Percentiles rank a stretch among this genome's conserved stretches.
Conservation (phyloP, 805 yeast species). For the Pichia californica region DNA sequence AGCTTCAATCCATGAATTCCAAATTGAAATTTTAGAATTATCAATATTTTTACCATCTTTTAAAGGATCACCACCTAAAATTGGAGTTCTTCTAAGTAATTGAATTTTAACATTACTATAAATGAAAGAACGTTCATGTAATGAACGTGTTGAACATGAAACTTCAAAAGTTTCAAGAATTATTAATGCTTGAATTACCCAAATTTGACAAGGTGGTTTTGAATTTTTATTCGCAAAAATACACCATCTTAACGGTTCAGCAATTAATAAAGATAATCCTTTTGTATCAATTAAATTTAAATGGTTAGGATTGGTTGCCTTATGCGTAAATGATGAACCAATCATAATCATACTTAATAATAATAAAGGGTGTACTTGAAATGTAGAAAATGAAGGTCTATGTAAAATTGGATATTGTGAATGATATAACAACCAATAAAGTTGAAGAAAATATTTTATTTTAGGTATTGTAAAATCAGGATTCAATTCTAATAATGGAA, state of each 20-base stretch:
- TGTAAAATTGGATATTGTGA: constrained; percentile 47
- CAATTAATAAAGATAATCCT: constrained; percentile 32
- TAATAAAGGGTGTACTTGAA: constrained; percentile 44
- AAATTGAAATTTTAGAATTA: constrained; percentile 21
- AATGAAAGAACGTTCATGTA: constrained; percentile 46
- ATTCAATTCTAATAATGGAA: constrained; percentile 16
- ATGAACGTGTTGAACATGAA: constrained; percentile 34
- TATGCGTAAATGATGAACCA: constrained; percentile 36
- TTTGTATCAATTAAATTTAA: constrained; percentile 12
- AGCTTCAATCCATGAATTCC: constrained; percentile 64
- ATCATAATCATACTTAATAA: constrained; percentile 49
- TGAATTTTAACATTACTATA: constrained; percentile 49
- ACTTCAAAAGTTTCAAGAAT: constrained; percentile 44
- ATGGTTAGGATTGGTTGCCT: constrained; percentile 4
- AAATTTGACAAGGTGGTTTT: constrained; percentile 39
- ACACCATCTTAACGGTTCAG: constrained; percentile 38
- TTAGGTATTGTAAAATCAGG: constrained; percentile 18
- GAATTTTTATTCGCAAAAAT: constrained; percentile 40
- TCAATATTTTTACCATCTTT: constrained; percentile 23
- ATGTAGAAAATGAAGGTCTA: constrained; percentile 44
- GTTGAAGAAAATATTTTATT: constrained; percentile 21
- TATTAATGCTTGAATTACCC: constrained; percentile 44
- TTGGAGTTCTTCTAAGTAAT: constrained; percentile 41
- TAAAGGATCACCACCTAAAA: constrained; percentile 37
- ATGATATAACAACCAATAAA: constrained; percentile 51